Conservation (phyloP, 2,329 filamentous ascomycete genomes). For the Berkeleyomyces basicola region DNA sequence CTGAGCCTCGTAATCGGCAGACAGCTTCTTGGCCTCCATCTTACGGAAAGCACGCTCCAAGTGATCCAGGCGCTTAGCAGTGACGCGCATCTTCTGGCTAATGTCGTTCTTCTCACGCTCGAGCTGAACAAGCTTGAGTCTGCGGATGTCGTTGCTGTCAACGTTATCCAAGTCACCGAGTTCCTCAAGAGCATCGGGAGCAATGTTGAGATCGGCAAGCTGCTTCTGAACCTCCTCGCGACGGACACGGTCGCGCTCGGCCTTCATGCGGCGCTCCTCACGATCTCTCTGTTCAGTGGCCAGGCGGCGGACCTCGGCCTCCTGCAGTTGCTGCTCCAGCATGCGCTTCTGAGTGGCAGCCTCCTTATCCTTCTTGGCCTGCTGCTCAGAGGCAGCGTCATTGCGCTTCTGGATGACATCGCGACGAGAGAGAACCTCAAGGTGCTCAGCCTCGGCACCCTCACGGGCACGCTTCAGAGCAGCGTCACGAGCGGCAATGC, state of each 20-base stretch:
- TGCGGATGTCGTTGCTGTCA: slow-evolving; percentile 77
- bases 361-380: slow-evolving; percentile 81
- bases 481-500: slow-evolving; percentile 59
- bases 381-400: slow-evolving; percentile 77
- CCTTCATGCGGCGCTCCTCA: slow-evolving; percentile 69
- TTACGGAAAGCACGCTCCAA: slow-evolving; percentile 91
- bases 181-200: slow-evolving; percentile 57
- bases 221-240: slow-evolving; percentile 90
- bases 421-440: slow-evolving; percentile 68
- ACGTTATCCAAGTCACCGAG: slow-evolving; percentile 69
- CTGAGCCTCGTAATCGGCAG: slow-evolving; percentile 72
- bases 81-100: slow-evolving; percentile 76
- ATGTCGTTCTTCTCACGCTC: slow-evolving; percentile 98
- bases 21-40: slow-evolving; percentile 85
- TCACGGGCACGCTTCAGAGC: slow-evolving; percentile 69
- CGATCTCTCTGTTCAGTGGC: slow-evolving; percentile 86
- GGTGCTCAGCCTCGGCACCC: slow-evolving; percentile 83
- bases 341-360: slow-evolving; percentile 76
- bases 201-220: slow-evolving; percentile 78
- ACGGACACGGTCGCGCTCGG: slow-evolving; percentile 76
- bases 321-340: slow-evolving; percentile 72
- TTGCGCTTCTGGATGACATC: slow-evolving; percentile 93
- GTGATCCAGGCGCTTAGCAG: slow-evolving; percentile 91
- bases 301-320: slow-evolving; percentile 76
- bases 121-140: slow-evolving; percentile 86